phyloP scores from a whole-genome alignment of 225 moss, liverwort and hornwort species.

The Marchantia paleacea region DNA sequence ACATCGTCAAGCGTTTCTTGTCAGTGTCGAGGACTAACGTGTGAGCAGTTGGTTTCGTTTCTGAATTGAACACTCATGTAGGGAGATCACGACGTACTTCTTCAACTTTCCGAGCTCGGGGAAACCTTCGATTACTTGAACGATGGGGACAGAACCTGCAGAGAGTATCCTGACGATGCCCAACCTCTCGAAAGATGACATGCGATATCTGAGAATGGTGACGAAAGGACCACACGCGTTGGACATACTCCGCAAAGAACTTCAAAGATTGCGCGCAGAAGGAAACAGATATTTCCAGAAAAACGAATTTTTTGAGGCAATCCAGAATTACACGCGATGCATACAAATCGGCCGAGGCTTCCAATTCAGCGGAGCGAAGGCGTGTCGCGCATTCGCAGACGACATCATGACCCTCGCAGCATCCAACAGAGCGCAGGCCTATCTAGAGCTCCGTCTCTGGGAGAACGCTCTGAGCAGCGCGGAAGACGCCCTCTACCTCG shows the following conservation, averaged over 20 bases:
- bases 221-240: no score
- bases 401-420: conserved; percentile 50
- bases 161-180: no score
- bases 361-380: neutral
- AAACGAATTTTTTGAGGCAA: neutral
- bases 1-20: no score
- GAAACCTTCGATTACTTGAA: no score
- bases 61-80: no score
- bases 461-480: conserved; percentile 60
- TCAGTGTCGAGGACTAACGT: no score
- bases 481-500: conserved; percentile 52
- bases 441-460: conserved; percentile 52
- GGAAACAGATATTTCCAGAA: conserved; percentile 13
- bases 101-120: no score
- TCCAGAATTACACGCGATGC: neutral
- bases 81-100: no score
- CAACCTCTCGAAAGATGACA: no score
- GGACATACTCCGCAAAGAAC: neutral
- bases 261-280: neutral
- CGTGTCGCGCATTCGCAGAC: neutral
- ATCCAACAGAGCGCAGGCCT: conserved; percentile 64
- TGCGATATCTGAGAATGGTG: no score
- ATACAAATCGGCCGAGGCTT: neutral
- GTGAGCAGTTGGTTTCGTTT: no score
- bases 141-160: no score